phyloP scores from a whole-genome alignment of 2,329 filamentous ascomycete genomes.

The Penicillium sp. region DNA sequence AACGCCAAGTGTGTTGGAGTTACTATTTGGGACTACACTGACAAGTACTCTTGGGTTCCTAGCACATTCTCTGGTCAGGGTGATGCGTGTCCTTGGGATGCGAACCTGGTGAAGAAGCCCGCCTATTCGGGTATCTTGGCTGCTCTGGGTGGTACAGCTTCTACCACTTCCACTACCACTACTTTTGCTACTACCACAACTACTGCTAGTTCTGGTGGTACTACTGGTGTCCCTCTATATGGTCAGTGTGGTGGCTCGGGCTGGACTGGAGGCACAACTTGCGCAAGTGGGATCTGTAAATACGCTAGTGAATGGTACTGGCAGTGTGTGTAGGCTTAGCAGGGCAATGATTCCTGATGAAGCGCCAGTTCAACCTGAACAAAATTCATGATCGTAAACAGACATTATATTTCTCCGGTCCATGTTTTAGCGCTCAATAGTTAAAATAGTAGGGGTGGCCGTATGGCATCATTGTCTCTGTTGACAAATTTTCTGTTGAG shows the following conservation, averaged over 20 bases:
- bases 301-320: slow-evolving; percentile 32
- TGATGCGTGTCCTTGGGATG: slow-evolving; percentile 49
- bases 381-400: slow-evolving; percentile 16
- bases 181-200: slow-evolving; percentile 19
- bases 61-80: slow-evolving; percentile 44
- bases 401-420: neutral
- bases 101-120: slow-evolving; percentile 49
- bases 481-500: slow-evolving; percentile 10
- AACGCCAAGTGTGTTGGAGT: slow-evolving; percentile 35
- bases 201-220: slow-evolving; percentile 7
- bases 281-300: slow-evolving; percentile 30
- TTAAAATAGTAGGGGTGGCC: slow-evolving; percentile 32
- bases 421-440: slow-evolving; percentile 16
- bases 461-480: slow-evolving; percentile 20
- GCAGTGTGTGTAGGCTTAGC: slow-evolving; percentile 26
- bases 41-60: slow-evolving; percentile 51
- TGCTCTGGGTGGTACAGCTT: slow-evolving; percentile 22
- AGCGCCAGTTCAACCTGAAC: slow-evolving; percentile 1
- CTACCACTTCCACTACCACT: slow-evolving; percentile 14
- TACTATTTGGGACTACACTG: slow-evolving; percentile 46
- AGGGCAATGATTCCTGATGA: neutral
- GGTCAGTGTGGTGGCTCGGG: slow-evolving; percentile 31
- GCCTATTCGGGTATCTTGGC: slow-evolving; percentile 42
- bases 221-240: slow-evolving; percentile 23
- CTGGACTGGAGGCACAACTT: slow-evolving; percentile 31